Percentiles rank a stretch among this genome's conserved stretches.
These are phyloP conservation scores for Botrytis porri DNA, from an alignment of 2,329 filamentous ascomycete genomes.

Conservation along the genomic window DNA sequence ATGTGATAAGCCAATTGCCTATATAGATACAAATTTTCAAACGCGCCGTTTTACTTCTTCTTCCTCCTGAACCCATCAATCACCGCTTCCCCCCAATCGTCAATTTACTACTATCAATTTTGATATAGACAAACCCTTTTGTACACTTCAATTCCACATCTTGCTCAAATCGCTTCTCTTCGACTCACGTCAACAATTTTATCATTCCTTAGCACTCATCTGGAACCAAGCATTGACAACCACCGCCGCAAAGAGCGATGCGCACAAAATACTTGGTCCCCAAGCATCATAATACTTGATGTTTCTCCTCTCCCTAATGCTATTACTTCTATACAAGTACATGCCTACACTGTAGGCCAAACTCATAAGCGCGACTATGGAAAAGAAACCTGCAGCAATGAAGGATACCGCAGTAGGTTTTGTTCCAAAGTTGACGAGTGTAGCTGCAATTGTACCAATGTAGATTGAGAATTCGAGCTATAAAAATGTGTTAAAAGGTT, in stretches of 20 bases:
- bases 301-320: constrained; percentile 79
- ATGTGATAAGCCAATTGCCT: not conserved
- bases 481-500: not conserved
- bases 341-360: constrained; percentile 81
- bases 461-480: constrained; percentile 95
- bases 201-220: constrained; percentile 52
- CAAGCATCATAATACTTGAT: constrained; percentile 88
- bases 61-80: not conserved
- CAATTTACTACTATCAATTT: not conserved
- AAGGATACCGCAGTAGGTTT: constrained; percentile 59
- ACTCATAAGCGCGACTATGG: constrained; percentile 70
- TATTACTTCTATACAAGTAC: constrained; percentile 83
- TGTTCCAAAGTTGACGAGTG: constrained; percentile 75
- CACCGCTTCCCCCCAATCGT: not conserved
- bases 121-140: not conserved
- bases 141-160: not conserved
- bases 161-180: not conserved
- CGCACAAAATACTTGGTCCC: constrained; percentile 76
- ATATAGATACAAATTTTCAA: not conserved
- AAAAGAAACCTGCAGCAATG: constrained; percentile 73
- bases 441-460: constrained; percentile 81
- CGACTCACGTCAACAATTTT: not conserved
- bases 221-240: constrained; percentile 77
- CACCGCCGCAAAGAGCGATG: constrained; percentile 70
- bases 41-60: not conserved